Evolutionary conservation across 768 basidiomycete genomes (phyloP), one percentile per base, ranked within the genome.

Genomic region (Auriscalpium microsporum): DNA sequence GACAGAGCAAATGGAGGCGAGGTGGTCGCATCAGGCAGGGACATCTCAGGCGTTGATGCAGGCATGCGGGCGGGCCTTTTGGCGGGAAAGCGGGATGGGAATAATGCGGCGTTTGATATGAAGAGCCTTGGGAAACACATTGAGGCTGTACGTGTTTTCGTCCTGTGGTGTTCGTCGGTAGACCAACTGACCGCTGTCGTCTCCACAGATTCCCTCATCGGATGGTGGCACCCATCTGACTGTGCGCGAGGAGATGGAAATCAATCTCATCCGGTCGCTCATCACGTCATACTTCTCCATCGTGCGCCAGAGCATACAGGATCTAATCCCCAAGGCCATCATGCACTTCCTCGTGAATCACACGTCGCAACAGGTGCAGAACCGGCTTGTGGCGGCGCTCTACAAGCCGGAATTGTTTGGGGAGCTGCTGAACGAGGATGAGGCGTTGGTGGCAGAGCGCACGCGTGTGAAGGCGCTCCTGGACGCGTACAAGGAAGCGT

Each of bases 331-430:
- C 36, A 99, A 99, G 72, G 93, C 94, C 19, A 87, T 96, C 74
- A 97, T 98, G 95, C 95, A 97, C 73, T 82, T 94, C 63, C 80
- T 98, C 59, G 95, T 99, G 67, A 98, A 96, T 72, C 80, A 90
- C 66, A 94, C 94, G n/a, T 86, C 92, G 46, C 89, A 97, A 67
- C 89, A 93, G 16, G 92, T 99, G 23, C 96, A 98, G 72, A 96
- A 96, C 68, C 83, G 96, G 19, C 77, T 99, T 35, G 96, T 99
- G n/a, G 82, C 94, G 35, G 77, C 87, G 46, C 70, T 99, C 61
- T 99, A 99, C 77, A 96, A 93, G 72, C 95, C 95, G 0, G 89
- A 93, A 16, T 70, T 98, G 54, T 98, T 98, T 67, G 75, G 80
- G 23, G 93, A 95, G 45, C 72, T 98, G 72, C 71, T 99, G 64